phyloP scores from a whole-genome alignment of 768 basidiomycete genomes.

The Suillus weaverae region DNA sequence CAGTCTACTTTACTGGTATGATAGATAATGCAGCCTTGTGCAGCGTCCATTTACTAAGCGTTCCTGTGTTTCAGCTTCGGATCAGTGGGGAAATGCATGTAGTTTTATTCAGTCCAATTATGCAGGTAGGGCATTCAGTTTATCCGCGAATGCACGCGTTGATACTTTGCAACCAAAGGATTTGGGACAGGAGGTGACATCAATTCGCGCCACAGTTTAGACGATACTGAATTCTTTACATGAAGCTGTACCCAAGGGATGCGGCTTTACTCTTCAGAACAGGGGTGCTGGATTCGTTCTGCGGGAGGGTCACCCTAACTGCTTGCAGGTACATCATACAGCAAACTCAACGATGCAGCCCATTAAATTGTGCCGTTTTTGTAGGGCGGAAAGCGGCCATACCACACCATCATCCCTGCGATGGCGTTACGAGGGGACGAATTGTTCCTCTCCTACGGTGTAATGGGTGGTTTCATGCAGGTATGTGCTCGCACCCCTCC shows the following conservation, averaged over 20 bases:
- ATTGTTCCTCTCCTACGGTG: constrained; percentile 85
- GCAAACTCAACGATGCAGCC: not conserved
- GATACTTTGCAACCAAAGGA: constrained; percentile 40
- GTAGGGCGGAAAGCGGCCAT: constrained; percentile 80
- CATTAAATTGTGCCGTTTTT: constrained; percentile 2
- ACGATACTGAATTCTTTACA: not conserved
- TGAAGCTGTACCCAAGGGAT: constrained; percentile 85
- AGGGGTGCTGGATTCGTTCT: constrained; percentile 85
- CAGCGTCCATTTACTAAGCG: not conserved
- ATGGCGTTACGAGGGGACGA: constrained; percentile 78
- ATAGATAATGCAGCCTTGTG: not conserved
- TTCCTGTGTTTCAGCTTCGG: constrained; percentile 53
- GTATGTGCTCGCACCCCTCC: constrained; percentile 30
- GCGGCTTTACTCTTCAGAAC: constrained; percentile 97
- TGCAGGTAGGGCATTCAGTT: constrained; percentile 48
- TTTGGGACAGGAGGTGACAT: constrained; percentile 85
- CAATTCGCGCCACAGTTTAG: too few relatives aligned
- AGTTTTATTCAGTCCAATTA: constrained; percentile 91
- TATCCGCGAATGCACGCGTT: not conserved
- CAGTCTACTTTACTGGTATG: constrained; percentile 88
- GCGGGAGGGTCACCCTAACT: constrained; percentile 81
- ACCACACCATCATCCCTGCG: constrained; percentile 95
- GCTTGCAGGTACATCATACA: constrained; percentile 54
- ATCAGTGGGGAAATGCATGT: constrained; percentile 88
- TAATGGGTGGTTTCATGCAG: constrained; percentile 94